phyloP scores from a whole-genome alignment of 2,329 filamentous ascomycete genomes.

The Alternaria brassicae region DNA sequence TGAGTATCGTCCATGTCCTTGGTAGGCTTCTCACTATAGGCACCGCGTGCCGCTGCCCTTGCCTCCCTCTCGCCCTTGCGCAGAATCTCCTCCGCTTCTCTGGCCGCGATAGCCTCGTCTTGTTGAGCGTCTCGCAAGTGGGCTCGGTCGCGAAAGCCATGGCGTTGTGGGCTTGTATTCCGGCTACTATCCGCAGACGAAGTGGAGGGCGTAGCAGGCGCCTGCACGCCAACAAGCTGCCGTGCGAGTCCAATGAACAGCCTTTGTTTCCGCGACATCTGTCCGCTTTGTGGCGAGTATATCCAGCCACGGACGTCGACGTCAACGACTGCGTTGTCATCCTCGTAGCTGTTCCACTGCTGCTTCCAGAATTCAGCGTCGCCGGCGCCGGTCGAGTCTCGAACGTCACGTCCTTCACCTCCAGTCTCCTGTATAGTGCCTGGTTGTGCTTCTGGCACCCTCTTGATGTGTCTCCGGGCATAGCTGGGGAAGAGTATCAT shows the following conservation, averaged over 20 bases:
- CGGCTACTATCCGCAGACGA: slow-evolving; percentile 54
- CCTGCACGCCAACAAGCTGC: slow-evolving; percentile 84
- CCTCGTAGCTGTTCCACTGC: slow-evolving; percentile 80
- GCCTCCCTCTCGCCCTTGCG: slow-evolving; percentile 74
- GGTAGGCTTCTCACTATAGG: slow-evolving; percentile 72
- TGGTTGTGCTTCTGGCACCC: slow-evolving; percentile 47
- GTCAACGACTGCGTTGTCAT: slow-evolving; percentile 85
- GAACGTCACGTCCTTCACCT: slow-evolving; percentile 52
- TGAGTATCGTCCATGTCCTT: slow-evolving; percentile 55
- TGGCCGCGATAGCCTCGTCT: slow-evolving; percentile 72
- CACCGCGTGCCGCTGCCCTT: slow-evolving; percentile 72
- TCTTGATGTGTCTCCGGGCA: slow-evolving; percentile 72
- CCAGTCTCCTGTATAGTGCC: slow-evolving; percentile 49
- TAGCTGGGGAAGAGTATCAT: slow-evolving; percentile 97
- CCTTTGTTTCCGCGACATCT: slow-evolving; percentile 85
- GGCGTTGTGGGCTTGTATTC: slow-evolving; percentile 52
- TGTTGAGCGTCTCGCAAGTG: slow-evolving; percentile 60
- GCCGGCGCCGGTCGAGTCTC: slow-evolving; percentile 57
- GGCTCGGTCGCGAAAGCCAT: slow-evolving; percentile 45
- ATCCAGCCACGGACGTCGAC: slow-evolving; percentile 97
- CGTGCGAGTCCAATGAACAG: slow-evolving; percentile 85
- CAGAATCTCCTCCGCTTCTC: slow-evolving; percentile 79
- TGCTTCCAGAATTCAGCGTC: slow-evolving; percentile 78
- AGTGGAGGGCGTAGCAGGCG: slow-evolving; percentile 58
- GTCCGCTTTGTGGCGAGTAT: slow-evolving; percentile 83